Percentiles rank a stretch among this genome's conserved stretches.
Conservation (phyloP, 2,329 filamentous ascomycete genomes). For the Helotiales sp. region DNA sequence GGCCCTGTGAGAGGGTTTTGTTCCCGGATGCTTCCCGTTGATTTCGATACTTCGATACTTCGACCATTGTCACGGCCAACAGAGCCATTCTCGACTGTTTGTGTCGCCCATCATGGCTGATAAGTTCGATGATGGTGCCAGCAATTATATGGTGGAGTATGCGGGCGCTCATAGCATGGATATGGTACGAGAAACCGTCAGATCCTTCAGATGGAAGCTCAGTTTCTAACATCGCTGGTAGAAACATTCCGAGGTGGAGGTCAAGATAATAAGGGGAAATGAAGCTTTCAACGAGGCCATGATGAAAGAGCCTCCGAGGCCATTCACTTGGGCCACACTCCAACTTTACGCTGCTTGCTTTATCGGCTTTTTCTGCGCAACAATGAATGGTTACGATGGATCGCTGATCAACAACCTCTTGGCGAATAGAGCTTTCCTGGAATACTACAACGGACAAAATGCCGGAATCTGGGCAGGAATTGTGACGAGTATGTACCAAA, state of each 20-base stretch:
- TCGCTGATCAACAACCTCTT: constrained; percentile 56
- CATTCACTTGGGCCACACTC: constrained; percentile 48
- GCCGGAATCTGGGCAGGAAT: constrained; percentile 55
- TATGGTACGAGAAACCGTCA: constrained; percentile 25
- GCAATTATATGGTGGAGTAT: constrained; percentile 25
- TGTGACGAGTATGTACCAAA: constrained; percentile 57
- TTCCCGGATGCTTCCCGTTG: constrained; percentile 18
- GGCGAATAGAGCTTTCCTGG: constrained; percentile 49
- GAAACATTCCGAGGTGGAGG: constrained; percentile 42
- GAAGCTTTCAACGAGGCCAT: constrained; percentile 61
- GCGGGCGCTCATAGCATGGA: constrained; percentile 16
- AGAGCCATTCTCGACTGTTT: constrained; percentile 15
- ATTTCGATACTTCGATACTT: constrained; percentile 14
- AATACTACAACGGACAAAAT: constrained; percentile 48
- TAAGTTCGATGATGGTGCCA: constrained; percentile 20
- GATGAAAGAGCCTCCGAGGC: constrained; percentile 55
- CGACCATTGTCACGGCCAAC: constrained; percentile 19
- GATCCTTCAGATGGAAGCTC: background rate
- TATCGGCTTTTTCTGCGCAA: constrained; percentile 55
- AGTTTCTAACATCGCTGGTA: constrained; percentile 17
- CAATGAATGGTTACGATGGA: constrained; percentile 59
- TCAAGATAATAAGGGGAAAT: constrained; percentile 55
- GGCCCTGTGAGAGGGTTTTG: constrained; percentile 17
- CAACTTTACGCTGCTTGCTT: constrained; percentile 52
- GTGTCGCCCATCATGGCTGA: constrained; percentile 22